Base-by-base conservation (phyloP, 2,329 filamentous ascomycete genomes). In the Penicillium oxalicum region DNA sequence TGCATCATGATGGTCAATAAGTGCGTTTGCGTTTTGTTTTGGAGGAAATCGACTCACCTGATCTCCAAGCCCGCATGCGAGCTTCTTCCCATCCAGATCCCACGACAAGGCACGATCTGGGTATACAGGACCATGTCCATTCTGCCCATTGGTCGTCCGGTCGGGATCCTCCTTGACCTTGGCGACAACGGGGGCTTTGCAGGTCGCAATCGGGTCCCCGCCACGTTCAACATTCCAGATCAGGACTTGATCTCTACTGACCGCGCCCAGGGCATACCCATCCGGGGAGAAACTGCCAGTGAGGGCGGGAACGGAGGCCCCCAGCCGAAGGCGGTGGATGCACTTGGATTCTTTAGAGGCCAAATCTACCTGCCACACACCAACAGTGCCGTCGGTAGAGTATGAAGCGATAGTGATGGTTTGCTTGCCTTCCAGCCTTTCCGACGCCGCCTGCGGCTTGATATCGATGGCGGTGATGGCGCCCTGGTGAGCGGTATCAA, bases 81-180 rank as follows among this genome's bases (percentile, higher is more conserved):
- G 65, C 56, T 72, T 76, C 57, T 75, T 75, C n/a, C 77, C 76
- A 59, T 79, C 74, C 9, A 67, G 68, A 59, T 78, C 77, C 77
- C 77, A 80, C 28, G 69, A 70, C 44, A 80, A 62, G 27, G 69
- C 66, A 40, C 73, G 66, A 52, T 72, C 67, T 8, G 62, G 61
- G 13, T 61, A 50, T 8, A 58, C 47, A 11, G 59, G 57, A 9
- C 49, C 28, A 40, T 49, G 55, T 25, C 61, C 69, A 51, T 72
- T 70, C 13, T 70, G 57, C 36, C 70, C 70, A 47, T 70, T 69
- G 8, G 57, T 56, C 12, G 61, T 46, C 25, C 60, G 64, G 32
- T 62, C 58, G 13, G 59, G 50, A 26, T 70, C 67, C 42, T 64
- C 64, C 38, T 68, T 65, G 8, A 61, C 58, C 32, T 66, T 55